These are phyloP conservation scores for Gymnopilus dilepis DNA, from an alignment of 768 basidiomycete genomes.

Conservation along the genomic window DNA sequence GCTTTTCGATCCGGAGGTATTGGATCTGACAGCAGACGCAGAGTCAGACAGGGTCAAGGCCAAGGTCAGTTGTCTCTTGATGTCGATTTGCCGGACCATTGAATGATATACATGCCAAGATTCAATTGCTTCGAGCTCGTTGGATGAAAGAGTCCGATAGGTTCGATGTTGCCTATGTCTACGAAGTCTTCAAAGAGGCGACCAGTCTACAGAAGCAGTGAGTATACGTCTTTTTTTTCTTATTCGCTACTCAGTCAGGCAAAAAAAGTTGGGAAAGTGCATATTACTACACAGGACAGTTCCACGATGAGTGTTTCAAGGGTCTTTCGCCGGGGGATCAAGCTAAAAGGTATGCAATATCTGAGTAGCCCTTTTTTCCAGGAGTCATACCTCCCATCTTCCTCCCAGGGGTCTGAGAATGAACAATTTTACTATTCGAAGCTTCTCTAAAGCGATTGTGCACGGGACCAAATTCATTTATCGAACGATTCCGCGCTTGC, in stretches of 20 bases:
- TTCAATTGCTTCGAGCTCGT: constrained; percentile 79
- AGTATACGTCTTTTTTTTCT: constrained; percentile 10
- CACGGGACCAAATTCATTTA: constrained; percentile 95
- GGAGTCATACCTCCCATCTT: not conserved
- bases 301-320: constrained; percentile 81
- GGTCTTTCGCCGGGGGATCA: constrained; percentile 52
- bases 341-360: constrained; percentile 43
- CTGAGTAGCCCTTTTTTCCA: not conserved
- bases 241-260: not conserved
- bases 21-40: constrained; percentile 66
- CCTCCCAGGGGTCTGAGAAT: constrained; percentile 60
- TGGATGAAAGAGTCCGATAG: constrained; percentile 94
- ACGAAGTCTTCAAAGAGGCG: constrained; percentile 60
- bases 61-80: constrained; percentile 54
- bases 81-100: not conserved
- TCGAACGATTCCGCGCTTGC: constrained; percentile 90
- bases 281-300: constrained; percentile 86
- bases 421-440: constrained; percentile 67
- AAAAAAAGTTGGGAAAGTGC: constrained; percentile 80
- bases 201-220: constrained; percentile 57
- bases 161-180: constrained; percentile 68
- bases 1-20: constrained; percentile 50
- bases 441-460: constrained; percentile 73
- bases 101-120: constrained; percentile 44
- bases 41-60: constrained; percentile 63